These are phyloP conservation scores for Sphagnum tenellum DNA, from an alignment of 225 moss, liverwort and hornwort genomes.

Conservation along the genomic window DNA sequence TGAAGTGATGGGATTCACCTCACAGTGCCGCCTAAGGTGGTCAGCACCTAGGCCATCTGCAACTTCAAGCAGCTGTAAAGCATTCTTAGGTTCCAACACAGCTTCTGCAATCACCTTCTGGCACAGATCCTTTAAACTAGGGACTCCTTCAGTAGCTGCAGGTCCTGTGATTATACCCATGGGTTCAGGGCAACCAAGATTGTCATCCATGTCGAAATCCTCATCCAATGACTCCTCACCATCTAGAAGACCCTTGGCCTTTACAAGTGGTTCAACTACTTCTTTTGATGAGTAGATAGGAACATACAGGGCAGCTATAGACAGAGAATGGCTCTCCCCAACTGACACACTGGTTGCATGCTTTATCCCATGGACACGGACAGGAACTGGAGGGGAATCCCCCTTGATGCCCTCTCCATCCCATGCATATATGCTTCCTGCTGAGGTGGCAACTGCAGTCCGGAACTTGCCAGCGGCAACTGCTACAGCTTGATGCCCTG, in stretches of 20 bases:
- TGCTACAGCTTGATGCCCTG: slow-evolving; percentile 66
- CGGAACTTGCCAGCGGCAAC: slow-evolving; percentile 88
- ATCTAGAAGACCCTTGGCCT: slow-evolving; percentile 15
- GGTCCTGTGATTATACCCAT: slow-evolving; percentile 13
- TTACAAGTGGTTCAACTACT: slow-evolving; percentile 21
- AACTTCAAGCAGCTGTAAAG: slow-evolving; percentile 82
- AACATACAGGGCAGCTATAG: slow-evolving; percentile 63
- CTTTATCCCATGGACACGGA: slow-evolving; percentile 85
- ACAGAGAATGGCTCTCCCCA: slow-evolving; percentile 89
- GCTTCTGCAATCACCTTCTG: slow-evolving; percentile 69
- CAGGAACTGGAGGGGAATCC: slow-evolving; percentile 51
- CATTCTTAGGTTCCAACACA: slow-evolving; percentile 89
- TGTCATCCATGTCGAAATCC: slow-evolving; percentile 56
- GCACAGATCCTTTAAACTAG: slow-evolving; percentile 79
- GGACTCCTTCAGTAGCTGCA: slow-evolving; percentile 25
- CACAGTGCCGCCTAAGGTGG: slow-evolving; percentile 72
- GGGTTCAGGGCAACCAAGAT: slow-evolving; percentile 12
- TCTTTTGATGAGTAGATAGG: slow-evolving; percentile 46
- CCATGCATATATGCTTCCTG: slow-evolving; percentile 82
- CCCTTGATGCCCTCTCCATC: slow-evolving; percentile 68
- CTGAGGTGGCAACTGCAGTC: slow-evolving; percentile 69
- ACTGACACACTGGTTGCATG: slow-evolving; percentile 75
- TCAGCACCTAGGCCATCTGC: slow-evolving; percentile 90
- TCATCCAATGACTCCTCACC: slow-evolving; percentile 41
- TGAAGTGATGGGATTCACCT: slow-evolving; percentile 33